Conservation (phyloP, 176 grass and related monocot species). For the Urochloa ruziziensis region DNA sequence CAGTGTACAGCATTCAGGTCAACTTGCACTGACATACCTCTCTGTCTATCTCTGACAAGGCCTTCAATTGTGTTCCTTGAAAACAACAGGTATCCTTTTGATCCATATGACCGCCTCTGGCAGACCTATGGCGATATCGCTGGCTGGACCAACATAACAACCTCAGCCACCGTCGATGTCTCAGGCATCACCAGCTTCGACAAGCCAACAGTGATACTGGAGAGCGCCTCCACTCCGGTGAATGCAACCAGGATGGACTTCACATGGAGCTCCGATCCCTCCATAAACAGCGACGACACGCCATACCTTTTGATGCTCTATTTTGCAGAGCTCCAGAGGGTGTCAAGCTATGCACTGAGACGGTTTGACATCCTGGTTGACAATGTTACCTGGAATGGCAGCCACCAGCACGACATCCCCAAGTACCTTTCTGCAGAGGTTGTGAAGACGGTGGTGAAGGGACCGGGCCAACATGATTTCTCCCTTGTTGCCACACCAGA, state of each 20-base stretch:
- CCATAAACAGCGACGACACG: neutral
- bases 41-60: neutral
- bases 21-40: neutral
- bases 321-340: slow-evolving; percentile 35
- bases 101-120: slow-evolving; percentile 56
- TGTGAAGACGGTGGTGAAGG: slow-evolving; percentile 10
- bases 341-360: neutral
- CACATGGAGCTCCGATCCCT: slow-evolving; percentile 19
- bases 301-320: slow-evolving; percentile 44
- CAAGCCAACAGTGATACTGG: slow-evolving; percentile 10
- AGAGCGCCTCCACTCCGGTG: slow-evolving; percentile 34
- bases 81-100: too few species aligned
- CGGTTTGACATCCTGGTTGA: slow-evolving; percentile 26
- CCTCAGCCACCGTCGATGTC: neutral
- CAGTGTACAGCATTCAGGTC: slow-evolving; percentile 6
- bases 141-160: slow-evolving; percentile 29
- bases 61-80: neutral
- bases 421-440: slow-evolving; percentile 27
- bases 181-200: slow-evolving; percentile 23
- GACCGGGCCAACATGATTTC: neutral
- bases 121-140: neutral
- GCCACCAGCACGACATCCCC: neutral
- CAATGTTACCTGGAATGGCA: neutral
- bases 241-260: slow-evolving; percentile 25
- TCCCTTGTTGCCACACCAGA: slow-evolving; percentile 34